phyloP scores from a whole-genome alignment of 352 stramenopile genomes.

The Phytophthora lateralis region DNA sequence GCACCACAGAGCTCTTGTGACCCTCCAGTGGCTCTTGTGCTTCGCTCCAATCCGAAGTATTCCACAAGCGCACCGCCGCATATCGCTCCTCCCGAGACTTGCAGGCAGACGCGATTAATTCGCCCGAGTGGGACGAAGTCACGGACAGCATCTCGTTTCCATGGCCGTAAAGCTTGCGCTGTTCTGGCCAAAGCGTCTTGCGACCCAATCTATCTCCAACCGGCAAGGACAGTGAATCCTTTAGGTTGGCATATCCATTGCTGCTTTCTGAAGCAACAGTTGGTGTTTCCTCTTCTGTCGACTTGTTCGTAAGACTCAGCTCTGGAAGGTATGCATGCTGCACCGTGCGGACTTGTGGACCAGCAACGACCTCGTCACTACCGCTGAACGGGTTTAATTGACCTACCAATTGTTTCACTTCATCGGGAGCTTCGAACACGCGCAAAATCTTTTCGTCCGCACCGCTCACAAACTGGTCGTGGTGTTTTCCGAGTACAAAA shows the following conservation, averaged over 20 bases:
- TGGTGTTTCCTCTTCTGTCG: constrained; percentile 8
- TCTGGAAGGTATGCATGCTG: constrained; percentile 75
- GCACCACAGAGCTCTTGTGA: constrained; percentile 82
- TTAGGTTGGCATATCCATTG: constrained; percentile 35
- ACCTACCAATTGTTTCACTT: constrained; percentile 41
- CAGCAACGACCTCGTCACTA: not conserved
- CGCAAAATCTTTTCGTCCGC: constrained; percentile 87
- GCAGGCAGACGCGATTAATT: constrained; percentile 69
- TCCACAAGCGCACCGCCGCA: constrained; percentile 70
- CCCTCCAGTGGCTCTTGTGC: constrained; percentile 52
- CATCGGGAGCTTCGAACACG: constrained; percentile 68
- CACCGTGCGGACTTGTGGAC: constrained; percentile 16
- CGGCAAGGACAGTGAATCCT: constrained; percentile 35
- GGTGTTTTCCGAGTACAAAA: constrained; percentile 38
- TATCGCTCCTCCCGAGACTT: constrained; percentile 78
- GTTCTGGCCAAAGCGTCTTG: constrained; percentile 80
- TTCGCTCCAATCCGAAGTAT: constrained; percentile 59
- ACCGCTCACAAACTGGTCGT: constrained; percentile 72
- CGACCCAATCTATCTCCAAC: constrained; percentile 66
- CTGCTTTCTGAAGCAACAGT: constrained; percentile 12
- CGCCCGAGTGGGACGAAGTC: constrained; percentile 52
- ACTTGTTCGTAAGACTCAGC: constrained; percentile 82
- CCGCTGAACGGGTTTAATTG: constrained; percentile 20
- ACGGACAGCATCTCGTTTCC: constrained; percentile 82
- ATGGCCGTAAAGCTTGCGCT: constrained; percentile 81